Conservation (phyloP, 1,139 yeast species). For the Wickerhamomyces sp. region DNA sequence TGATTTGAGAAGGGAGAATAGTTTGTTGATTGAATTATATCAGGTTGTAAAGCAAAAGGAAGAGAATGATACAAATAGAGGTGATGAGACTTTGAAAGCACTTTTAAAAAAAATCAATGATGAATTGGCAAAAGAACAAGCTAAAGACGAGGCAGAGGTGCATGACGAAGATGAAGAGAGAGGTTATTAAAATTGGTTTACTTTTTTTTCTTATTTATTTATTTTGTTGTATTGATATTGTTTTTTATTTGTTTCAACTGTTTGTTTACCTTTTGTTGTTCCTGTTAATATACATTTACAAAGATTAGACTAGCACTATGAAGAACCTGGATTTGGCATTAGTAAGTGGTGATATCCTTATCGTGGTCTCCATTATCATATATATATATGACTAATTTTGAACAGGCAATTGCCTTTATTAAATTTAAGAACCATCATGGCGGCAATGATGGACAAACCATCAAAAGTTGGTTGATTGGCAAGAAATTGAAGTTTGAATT, state of each 20-base stretch:
- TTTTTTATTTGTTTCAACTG: not conserved
- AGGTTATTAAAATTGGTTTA: not conserved
- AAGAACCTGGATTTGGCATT: not conserved
- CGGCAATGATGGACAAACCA: not conserved
- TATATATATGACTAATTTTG: not conserved
- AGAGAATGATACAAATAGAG: not conserved
- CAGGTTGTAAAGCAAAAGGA: slow-evolving; percentile 1
- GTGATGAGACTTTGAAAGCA: not conserved
- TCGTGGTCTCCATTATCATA: not conserved
- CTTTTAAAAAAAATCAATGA: not conserved
- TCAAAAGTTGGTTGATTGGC: not conserved
- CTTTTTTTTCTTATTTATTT: not conserved
- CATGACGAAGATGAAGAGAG: not conserved
- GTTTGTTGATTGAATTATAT: slow-evolving; percentile 3
- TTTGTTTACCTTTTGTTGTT: too few species aligned
- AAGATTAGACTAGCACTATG: not conserved
- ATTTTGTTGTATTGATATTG: not conserved
- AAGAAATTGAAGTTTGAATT: not conserved
- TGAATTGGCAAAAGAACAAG: not conserved
- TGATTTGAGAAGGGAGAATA: slow-evolving; percentile 25
- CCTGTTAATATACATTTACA: too few species aligned
- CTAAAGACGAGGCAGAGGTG: not conserved
- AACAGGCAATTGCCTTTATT: slow-evolving; percentile 6
- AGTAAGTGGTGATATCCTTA: not conserved
- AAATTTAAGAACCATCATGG: slow-evolving; percentile 3